Evolutionary conservation across 2,329 filamentous ascomycete genomes (phyloP), one percentile per base, ranked within the genome.

Genomic region (Xylaria sp.): DNA sequence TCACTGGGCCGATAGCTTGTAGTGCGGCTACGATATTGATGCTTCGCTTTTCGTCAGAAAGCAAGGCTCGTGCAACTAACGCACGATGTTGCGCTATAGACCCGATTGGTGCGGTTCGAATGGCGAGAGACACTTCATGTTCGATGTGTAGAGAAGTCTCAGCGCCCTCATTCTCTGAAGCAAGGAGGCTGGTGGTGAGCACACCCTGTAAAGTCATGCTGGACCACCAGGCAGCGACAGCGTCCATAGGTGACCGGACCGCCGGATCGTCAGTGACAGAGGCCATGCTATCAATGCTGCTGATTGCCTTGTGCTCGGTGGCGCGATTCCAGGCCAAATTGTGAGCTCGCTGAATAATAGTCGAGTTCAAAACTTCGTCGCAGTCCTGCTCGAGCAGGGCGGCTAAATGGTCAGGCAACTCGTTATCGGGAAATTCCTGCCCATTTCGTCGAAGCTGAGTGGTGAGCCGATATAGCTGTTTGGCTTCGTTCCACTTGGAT

Each of bases 151-250:
- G 72, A 41, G 83, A 80, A 43, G 78, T 78, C 36, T 79, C 77
- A 62, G 79, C 78, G n/a, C 76, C 80, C 20, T 82, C 81, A 12
- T 85, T 83, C 66, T 86, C 85, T 36, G 84, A 79, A 15, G 82
- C 80, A 48, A 87, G 85, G 39, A 97, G 83, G 41, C 87, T 90
- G 18, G 84, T 83, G 13, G 89, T 83, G 32, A 97, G 85, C 2
- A 89, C 89, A 65, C 87, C 86, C 74, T 94, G 92, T 43, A 97
- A 81, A 13, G 88, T 84, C 63, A 91, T 85, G 70, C 89, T 93
- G 0, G 94, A 97, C 83, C 90, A 96, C 94, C 94, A 97, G 2
- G 94, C 93, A 7, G 94, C 93, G 60, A 97, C 88, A 13, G 93
- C 94, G 79, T 97, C 95, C 72, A 97, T 87, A 0, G 94, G 93